Percentiles rank a stretch among this genome's conserved stretches.
Evolutionary conservation across 345 rosid species (phyloP).

Genomic region (Acer saccharum): DNA sequence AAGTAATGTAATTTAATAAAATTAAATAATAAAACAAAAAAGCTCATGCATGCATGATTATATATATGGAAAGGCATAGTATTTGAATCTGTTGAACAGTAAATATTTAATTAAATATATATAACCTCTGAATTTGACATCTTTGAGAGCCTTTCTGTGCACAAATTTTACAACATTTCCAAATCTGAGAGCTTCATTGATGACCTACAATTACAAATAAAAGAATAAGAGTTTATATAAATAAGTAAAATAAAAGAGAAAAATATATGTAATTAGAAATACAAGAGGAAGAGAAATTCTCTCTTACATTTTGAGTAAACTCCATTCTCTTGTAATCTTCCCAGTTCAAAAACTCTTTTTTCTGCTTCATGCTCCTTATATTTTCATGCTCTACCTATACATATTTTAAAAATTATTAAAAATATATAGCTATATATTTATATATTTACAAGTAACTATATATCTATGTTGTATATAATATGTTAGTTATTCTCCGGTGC

Average conservation of each 20-base stretch:
- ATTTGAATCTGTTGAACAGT: neutral
- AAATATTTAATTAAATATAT: neutral
- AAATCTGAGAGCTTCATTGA: constrained; percentile 55
- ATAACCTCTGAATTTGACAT: constrained; percentile 54
- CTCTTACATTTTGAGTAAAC: constrained; percentile 52
- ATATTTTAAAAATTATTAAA: too few species aligned
- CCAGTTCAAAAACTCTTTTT: constrained; percentile 47
- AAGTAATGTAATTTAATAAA: neutral
- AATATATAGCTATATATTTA: too few species aligned
- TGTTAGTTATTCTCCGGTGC: too few species aligned
- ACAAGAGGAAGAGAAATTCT: neutral
- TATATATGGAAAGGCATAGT: neutral
- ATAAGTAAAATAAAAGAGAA: neutral
- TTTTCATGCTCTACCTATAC: constrained; percentile 42
- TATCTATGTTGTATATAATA: too few species aligned
- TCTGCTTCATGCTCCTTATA: constrained; percentile 41
- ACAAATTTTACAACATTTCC: constrained; percentile 65
- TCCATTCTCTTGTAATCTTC: constrained; percentile 56
- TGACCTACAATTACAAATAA: constrained; percentile 47
- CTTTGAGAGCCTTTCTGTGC: constrained; percentile 62
- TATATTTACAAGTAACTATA: too few species aligned
- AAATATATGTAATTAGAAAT: too few species aligned
- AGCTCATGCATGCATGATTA: constrained; percentile 31
- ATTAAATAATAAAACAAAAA: neutral
- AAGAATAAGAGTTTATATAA: neutral